Conservation (phyloP, 305 asterid genomes). For the Fraxinus velutina region DNA sequence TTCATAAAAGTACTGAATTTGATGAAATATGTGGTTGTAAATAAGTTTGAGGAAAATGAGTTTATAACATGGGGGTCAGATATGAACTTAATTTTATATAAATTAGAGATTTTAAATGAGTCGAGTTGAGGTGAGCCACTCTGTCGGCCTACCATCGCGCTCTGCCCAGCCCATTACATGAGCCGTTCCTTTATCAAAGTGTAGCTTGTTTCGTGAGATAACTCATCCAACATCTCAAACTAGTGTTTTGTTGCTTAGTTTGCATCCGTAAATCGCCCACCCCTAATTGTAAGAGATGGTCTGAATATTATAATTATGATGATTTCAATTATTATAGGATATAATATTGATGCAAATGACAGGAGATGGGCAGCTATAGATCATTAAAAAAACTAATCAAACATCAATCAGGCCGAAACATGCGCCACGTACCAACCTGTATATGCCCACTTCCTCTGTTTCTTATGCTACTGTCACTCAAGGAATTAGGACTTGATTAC, state of each 20-base stretch:
- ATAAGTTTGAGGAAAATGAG: too few species aligned
- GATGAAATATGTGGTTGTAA: too few species aligned
- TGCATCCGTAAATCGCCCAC: background rate
- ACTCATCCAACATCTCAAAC: background rate
- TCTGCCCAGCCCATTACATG: background rate
- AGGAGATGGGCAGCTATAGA: background rate
- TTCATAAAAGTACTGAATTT: too few species aligned
- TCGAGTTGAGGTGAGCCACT: background rate
- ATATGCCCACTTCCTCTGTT: background rate
- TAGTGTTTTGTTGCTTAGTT: background rate
- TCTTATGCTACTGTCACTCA: background rate
- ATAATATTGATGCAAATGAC: background rate
- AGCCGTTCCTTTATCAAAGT: background rate
- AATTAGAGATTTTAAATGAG: too few species aligned
- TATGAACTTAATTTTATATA: background rate
- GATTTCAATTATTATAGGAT: background rate
- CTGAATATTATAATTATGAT: background rate
- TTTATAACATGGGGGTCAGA: background rate
- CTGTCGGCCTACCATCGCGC: background rate
- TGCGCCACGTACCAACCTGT: slow-evolving; percentile 18
- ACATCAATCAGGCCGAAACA: slow-evolving; percentile 2
- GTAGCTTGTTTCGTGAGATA: background rate
- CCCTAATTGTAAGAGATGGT: background rate
- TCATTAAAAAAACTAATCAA: background rate
- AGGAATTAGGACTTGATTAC: background rate